A percentile compares a stretch with the other conserved stretches of the same genome.
Conservation (phyloP, 2,329 filamentous ascomycete genomes). For the Pezicula carpinea region DNA sequence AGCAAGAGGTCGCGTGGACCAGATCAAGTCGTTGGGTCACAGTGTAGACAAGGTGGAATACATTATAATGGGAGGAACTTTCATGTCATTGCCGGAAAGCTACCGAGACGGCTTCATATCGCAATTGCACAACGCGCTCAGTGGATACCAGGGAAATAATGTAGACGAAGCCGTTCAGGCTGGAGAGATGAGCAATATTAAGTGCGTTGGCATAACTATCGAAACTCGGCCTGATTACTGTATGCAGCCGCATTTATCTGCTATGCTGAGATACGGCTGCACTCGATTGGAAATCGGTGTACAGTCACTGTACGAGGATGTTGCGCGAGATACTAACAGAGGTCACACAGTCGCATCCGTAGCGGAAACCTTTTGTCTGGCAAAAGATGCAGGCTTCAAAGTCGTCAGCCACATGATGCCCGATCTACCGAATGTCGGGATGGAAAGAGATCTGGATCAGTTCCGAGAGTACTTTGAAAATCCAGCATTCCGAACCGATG, state of each 20-base stretch:
- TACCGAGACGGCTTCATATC: constrained; percentile 94
- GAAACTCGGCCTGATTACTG: constrained; percentile 98
- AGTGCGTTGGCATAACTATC: constrained; percentile 98
- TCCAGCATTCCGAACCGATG: constrained; percentile 91
- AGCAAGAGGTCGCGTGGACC: constrained; percentile 89
- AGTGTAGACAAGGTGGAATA: constrained; percentile 99
- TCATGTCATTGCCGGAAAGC: constrained; percentile 89
- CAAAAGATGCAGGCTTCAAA: constrained; percentile 98
- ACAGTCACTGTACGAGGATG: constrained; percentile 95
- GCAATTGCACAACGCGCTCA: constrained; percentile 93
- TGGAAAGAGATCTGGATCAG: constrained; percentile 95
- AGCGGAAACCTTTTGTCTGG: constrained; percentile 92
- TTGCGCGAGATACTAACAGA: constrained; percentile 95
- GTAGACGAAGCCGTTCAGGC: constrained; percentile 94
- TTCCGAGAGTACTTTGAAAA: constrained; percentile 98
- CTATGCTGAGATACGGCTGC: constrained; percentile 97
- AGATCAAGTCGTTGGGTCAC: constrained; percentile 92
- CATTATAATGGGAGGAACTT: constrained; percentile 99
- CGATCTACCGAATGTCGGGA: constrained; percentile 93
- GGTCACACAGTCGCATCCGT: constrained; percentile 95
- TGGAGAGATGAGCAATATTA: constrained; percentile 93
- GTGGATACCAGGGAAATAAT: constrained; percentile 88
- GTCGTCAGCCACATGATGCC: constrained; percentile 99
- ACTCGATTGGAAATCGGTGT: constrained; percentile 93
- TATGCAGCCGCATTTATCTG: constrained; percentile 86